Evolutionary conservation across 176 grass and related monocot genomes (phyloP), one percentile per base, ranked within the genome.

Genomic region (Poa pratensis): DNA sequence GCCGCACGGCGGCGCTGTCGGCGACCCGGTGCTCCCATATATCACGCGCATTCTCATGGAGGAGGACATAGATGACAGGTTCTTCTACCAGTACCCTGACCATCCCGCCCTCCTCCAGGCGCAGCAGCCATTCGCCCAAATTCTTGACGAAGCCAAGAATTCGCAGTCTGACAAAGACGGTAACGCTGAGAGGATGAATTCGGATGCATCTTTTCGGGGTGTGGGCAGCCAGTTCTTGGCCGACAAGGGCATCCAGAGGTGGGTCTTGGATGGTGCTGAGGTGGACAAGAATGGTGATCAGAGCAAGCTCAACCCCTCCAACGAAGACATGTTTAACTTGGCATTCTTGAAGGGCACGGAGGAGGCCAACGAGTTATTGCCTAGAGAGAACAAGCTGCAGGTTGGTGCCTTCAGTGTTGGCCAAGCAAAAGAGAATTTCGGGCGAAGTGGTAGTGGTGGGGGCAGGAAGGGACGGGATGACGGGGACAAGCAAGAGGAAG

Each of bases 361-460:
- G 81, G 88, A 92, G 78, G 90, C 88, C 4, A 84, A 48, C 49
- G 86, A 77, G 71, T 92, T 95, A 37, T 79, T 95, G 77, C 93
- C 90, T 14, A 84, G 78, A 52, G 39, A 84, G 3, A 82, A 50
- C 46, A 28, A 52, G 26, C 46, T 30, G 26, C 72, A 19, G 46
- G 26, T 9, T 49, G 71, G 24, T 30, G 72, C 34, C 40, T 78
- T 90, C 5, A 42, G n/a, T 39, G 2, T 2, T 4, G 7, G 24
- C 4, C 72, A 52, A 52, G 72, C 15, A 2, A 75, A 52, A 52
- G 72, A 32, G 50, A 62, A 9, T 5, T 52, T 43, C 9, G 50
- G 34, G 62, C 61, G 54, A 76, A 76, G 35, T 1, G 22, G 42
- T 48, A 20, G 18, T 18, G 39, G 48, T 43, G 52, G 75, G 57